Evolutionary conservation across 2,329 filamentous ascomycete species (phyloP).

Genomic region (Aspergillus tamarii): DNA sequence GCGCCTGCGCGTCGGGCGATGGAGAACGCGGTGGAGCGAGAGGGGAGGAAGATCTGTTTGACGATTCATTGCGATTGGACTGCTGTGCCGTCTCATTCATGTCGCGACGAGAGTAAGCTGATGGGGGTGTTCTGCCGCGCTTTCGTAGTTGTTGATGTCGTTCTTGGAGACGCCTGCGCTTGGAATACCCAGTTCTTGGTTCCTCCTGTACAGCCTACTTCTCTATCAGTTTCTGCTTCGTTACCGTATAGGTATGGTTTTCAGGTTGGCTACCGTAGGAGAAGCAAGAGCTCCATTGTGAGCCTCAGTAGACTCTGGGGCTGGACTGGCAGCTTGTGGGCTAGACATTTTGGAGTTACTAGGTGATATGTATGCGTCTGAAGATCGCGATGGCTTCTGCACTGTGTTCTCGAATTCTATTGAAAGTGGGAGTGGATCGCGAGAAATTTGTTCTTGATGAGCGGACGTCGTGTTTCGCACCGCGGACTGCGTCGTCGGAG

Average conservation of each 20-base stretch:
- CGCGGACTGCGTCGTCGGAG: neutral
- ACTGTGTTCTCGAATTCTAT: neutral
- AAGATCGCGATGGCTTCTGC: neutral
- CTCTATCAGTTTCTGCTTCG: conserved; percentile 34
- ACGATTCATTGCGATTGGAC: conserved; percentile 29
- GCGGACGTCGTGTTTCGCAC: neutral
- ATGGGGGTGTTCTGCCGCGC: conserved; percentile 41
- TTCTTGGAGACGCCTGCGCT: conserved; percentile 45
- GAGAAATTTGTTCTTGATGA: neutral
- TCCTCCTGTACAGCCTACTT: conserved; percentile 23
- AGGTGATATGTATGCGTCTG: neutral
- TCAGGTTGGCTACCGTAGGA: neutral
- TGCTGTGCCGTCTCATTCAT: conserved; percentile 23
- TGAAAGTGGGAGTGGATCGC: neutral
- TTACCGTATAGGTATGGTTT: neutral
- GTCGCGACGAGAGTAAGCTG: conserved; percentile 46
- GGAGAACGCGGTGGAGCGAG: conserved; percentile 45
- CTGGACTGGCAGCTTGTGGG: neutral
- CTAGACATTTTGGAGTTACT: neutral
- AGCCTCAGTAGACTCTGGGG: neutral
- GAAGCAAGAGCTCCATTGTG: neutral
- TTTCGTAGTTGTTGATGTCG: conserved; percentile 41
- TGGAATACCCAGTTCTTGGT: conserved; percentile 27
- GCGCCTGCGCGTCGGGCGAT: conserved; percentile 41
- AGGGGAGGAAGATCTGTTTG: conserved; percentile 45